A percentile compares a stretch with the other conserved stretches of the same genome.
phyloP scores from a whole-genome alignment of 1,284 basidiomycete genomes.

The Ceratobasidium sp. region DNA sequence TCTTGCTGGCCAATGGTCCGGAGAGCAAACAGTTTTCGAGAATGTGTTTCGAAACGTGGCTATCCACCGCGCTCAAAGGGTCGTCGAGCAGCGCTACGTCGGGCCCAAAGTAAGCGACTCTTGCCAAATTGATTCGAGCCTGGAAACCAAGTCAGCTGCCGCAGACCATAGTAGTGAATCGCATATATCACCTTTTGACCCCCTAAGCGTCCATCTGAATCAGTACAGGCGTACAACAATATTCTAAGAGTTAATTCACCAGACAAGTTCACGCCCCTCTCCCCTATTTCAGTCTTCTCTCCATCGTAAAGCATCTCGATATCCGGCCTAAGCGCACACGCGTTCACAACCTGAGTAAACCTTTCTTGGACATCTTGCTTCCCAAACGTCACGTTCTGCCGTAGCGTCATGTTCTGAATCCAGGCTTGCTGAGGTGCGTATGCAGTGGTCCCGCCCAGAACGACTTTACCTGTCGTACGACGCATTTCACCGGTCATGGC shows the following conservation, averaged over 20 bases:
- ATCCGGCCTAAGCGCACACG: constrained; percentile 67
- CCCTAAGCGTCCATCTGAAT: no score
- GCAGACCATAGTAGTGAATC: no score
- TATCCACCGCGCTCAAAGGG: constrained; percentile 79
- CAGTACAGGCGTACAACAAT: no score
- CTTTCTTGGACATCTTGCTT: constrained; percentile 73
- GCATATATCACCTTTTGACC: no score
- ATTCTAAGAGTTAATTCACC: neutral
- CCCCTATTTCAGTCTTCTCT: constrained; percentile 79
- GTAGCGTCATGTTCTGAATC: constrained; percentile 88
- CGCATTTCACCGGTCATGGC: constrained; percentile 84
- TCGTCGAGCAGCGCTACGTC: constrained; percentile 71
- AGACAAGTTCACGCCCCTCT: constrained; percentile 62
- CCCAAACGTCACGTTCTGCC: constrained; percentile 78
- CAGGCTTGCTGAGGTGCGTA: constrained; percentile 90
- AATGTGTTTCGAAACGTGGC: constrained; percentile 71
- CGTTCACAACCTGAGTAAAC: constrained; percentile 70
- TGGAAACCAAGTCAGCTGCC: neutral
- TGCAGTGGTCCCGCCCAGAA: constrained; percentile 76
- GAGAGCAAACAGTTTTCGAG: constrained; percentile 72
- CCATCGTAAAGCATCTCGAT: constrained; percentile 79
- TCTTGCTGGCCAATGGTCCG: constrained; percentile 64
- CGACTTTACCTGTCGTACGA: constrained; percentile 65
- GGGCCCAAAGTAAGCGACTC: constrained; percentile 55
- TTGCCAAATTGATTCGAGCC: constrained; percentile 52